Conservation (phyloP, 1,139 yeast species). For the Pichia sp. region DNA sequence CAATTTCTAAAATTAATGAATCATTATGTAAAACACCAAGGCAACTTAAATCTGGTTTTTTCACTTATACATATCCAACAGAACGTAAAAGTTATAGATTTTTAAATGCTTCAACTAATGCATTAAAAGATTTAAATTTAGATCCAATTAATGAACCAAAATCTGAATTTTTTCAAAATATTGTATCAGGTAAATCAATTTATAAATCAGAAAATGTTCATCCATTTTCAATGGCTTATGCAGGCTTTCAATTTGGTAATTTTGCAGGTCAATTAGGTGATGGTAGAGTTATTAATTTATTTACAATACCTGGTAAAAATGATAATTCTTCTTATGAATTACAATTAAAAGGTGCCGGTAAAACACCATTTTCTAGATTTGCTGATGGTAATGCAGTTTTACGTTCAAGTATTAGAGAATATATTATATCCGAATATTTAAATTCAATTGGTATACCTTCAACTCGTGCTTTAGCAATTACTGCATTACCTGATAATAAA, state of each 20-base stretch:
- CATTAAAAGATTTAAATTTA: slow-evolving; percentile 57
- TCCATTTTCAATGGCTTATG: slow-evolving; percentile 88
- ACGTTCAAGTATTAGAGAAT: slow-evolving; percentile 82
- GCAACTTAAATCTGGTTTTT: slow-evolving; percentile 56
- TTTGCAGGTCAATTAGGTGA: slow-evolving; percentile 98
- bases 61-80: slow-evolving; percentile 65
- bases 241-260: slow-evolving; percentile 93
- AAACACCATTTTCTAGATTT: slow-evolving; percentile 86
- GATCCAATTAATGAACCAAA: slow-evolving; percentile 30
- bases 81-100: slow-evolving; percentile 47
- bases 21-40: slow-evolving; percentile 38
- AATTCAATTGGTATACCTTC: slow-evolving; percentile 81
- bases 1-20: slow-evolving; percentile 16
- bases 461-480: slow-evolving; percentile 72
- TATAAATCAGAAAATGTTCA: slow-evolving; percentile 29
- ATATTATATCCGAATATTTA: slow-evolving; percentile 75
- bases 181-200: slow-evolving; percentile 51
- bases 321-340: slow-evolving; percentile 41
- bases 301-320: slow-evolving; percentile 45
- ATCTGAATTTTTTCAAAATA: slow-evolving; percentile 39
- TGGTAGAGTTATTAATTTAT: slow-evolving; percentile 80
- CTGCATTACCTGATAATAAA: slow-evolving; percentile 62
- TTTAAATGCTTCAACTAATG: slow-evolving; percentile 54
- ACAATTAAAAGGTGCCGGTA: slow-evolving; percentile 88
- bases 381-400: slow-evolving; percentile 96